These are phyloP conservation scores for Exophiala sp. DNA, from an alignment of 2,329 filamentous ascomycete species.

Conservation along the genomic window DNA sequence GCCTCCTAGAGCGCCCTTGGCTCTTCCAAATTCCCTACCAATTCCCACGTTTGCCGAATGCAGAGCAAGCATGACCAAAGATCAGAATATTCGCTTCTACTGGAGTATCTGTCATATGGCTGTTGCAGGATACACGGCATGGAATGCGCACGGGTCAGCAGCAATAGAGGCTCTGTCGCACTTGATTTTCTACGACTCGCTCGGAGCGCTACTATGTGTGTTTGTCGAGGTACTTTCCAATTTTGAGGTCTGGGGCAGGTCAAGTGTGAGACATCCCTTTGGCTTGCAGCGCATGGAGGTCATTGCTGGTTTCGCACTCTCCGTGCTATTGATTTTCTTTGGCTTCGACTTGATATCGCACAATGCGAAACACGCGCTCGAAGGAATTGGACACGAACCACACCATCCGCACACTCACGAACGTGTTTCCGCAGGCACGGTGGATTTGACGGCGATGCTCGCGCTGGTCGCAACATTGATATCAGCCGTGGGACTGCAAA, in stretches of 20 bases:
- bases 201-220: conserved; percentile 87
- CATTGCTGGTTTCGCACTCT: conserved; percentile 91
- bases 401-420: conserved; percentile 68
- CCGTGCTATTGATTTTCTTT: conserved; percentile 94
- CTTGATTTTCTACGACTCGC: conserved; percentile 90
- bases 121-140: conserved; percentile 79
- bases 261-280: conserved; percentile 89
- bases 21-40: conserved; percentile 85
- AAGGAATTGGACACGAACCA: conserved; percentile 66
- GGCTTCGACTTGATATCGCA: conserved; percentile 94
- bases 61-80: conserved; percentile 80
- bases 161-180: conserved; percentile 91
- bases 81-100: conserved; percentile 76
- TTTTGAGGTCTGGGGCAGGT: conserved; percentile 95
- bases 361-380: conserved; percentile 87
- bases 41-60: conserved; percentile 87
- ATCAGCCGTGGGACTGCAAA: conserved; percentile 81
- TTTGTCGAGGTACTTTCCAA: conserved; percentile 90
- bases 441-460: conserved; percentile 77
- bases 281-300: conserved; percentile 89
- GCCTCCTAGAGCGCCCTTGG: conserved; percentile 75
- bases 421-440: conserved; percentile 66
- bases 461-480: conserved; percentile 80
- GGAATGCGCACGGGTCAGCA: conserved; percentile 78
- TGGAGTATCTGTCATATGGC: conserved; percentile 89